Evolutionary conservation across 2,329 filamentous ascomycete species (phyloP), one percentile per base, ranked within the genome.

Genomic region (Penicillium fuscoglaucum): DNA sequence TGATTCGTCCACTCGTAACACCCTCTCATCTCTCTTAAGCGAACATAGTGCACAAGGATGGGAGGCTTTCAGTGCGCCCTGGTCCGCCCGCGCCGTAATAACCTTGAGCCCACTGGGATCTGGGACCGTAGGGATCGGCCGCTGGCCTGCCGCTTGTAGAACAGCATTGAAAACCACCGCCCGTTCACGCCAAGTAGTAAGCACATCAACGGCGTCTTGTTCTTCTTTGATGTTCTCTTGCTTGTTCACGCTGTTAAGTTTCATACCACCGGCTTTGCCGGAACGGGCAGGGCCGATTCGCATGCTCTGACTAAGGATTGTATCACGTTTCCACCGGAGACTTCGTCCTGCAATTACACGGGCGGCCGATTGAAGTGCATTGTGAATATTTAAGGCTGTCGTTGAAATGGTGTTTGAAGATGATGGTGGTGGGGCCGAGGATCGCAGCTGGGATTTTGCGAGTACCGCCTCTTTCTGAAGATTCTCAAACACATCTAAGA

Each of bases 281-380:
- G 87, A 84, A 17, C 87, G 86, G 1, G 91, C 90, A 21, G 84
- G 84, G 0, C 86, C 86, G 61, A 98, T 96, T 57, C 89, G 87
- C 90, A 96, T 96, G 69, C 88, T 88, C 74, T 96, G 91, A 1
- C 90, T 85, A 13, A 98, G 80, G 61, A 91, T 87, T 61, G 86
- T 88, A 75, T 98, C 93, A 54, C 93, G 85, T 72, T 96, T 93
- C 93, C 93, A 98, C 57, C 93, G 88, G 52, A 90, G 79, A 68
- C 90, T 92, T 58, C 93, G 87, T 12, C 93, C 93, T 1, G 90
- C 90, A 57, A 97, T 87, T 50, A 97, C 84, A 45, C 88, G 89
- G n/a, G 86, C 90, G 26, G 89, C 87, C 12, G 91, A 90, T 3
- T 69, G 72, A 48, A 77, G 65, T 15, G 66, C 72, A 48, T 56